Evolutionary conservation across 1,139 yeast genomes (phyloP).

Genomic region (Kodamaea ohmeri): DNA sequence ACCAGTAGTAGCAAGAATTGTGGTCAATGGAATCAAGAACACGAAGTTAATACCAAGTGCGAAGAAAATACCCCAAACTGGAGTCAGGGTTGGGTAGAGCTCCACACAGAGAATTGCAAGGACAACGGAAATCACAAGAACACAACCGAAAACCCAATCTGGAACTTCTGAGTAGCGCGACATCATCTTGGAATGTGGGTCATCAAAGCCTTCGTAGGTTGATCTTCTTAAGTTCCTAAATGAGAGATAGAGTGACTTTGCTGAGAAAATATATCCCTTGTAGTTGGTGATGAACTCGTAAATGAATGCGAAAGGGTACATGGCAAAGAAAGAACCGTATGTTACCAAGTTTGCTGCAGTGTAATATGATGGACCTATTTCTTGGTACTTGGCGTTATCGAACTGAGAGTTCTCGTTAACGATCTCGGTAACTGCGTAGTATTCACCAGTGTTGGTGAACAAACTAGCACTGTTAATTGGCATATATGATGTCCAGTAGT

Average conservation of each 20-base stretch:
- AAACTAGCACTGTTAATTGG: conserved; percentile 18
- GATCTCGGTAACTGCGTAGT: conserved; percentile 15
- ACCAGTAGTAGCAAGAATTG: conserved; percentile 19
- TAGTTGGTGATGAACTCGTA: conserved; percentile 13
- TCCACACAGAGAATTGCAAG: conserved; percentile 19
- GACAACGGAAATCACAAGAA: conserved; percentile 16
- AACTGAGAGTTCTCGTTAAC: conserved; percentile 14
- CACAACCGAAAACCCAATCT: conserved; percentile 16
- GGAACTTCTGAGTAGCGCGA: conserved; percentile 19
- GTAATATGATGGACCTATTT: conserved; percentile 42
- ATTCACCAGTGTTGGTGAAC: conserved; percentile 18
- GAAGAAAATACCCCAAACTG: conserved; percentile 24
- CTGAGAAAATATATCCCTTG: conserved; percentile 12
- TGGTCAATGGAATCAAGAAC: conserved; percentile 21
- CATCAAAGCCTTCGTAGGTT: conserved; percentile 17
- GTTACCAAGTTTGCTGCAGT: conserved; percentile 28
- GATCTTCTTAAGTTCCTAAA: conserved; percentile 12
- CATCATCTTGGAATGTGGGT: conserved; percentile 19
- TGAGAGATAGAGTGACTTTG: conserved; percentile 8
- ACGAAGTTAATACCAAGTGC: conserved; percentile 22
- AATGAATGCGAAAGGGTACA: conserved; percentile 18
- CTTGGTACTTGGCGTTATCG: conserved; percentile 17
- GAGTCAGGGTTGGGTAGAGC: conserved; percentile 21
- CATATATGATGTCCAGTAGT: conserved; percentile 18
- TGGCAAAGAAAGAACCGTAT: conserved; percentile 19